A percentile compares a stretch with the other conserved stretches of the same genome.
Evolutionary conservation across 768 basidiomycete genomes (phyloP).

Genomic region (Lentinula detonsa): DNA sequence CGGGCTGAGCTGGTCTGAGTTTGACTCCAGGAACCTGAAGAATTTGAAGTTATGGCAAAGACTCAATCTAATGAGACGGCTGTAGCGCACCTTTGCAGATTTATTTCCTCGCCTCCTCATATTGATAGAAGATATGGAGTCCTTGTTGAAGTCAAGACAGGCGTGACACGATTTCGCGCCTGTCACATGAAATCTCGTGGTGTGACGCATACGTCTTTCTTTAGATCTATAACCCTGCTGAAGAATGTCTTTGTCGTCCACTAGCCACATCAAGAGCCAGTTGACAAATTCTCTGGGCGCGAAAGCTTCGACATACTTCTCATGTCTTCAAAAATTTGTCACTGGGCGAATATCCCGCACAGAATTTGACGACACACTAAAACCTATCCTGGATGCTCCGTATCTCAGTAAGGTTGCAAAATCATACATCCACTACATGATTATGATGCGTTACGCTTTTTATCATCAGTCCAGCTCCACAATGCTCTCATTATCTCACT

Average conservation of each 20-base stretch:
- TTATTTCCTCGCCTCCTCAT: conserved; percentile 4
- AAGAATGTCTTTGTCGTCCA: conserved; percentile 72
- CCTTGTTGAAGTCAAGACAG: neutral
- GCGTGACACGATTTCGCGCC: neutral
- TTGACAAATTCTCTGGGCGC: conserved; percentile 55
- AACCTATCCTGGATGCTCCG: conserved; percentile 53
- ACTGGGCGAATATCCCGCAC: conserved; percentile 60
- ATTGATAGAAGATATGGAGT: too few species aligned
- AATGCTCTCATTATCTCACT: conserved; percentile 81
- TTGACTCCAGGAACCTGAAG: conserved; percentile 76
- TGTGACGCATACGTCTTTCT: neutral
- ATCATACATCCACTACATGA: neutral
- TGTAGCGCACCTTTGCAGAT: neutral
- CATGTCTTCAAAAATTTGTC: conserved; percentile 59
- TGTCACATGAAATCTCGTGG: neutral
- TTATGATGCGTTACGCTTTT: conserved; percentile 22
- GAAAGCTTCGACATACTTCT: conserved; percentile 57
- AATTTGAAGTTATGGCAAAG: neutral
- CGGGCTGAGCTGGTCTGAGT: conserved; percentile 56
- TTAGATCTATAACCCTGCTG: neutral
- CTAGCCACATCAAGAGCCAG: conserved; percentile 66
- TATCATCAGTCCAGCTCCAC: conserved; percentile 56
- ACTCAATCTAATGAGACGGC: neutral
- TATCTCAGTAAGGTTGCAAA: conserved; percentile 34
- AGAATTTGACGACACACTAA: conserved; percentile 72